Base-by-base conservation (phyloP, 352 stramenopile species). In the Blastocystis sp. region DNA sequence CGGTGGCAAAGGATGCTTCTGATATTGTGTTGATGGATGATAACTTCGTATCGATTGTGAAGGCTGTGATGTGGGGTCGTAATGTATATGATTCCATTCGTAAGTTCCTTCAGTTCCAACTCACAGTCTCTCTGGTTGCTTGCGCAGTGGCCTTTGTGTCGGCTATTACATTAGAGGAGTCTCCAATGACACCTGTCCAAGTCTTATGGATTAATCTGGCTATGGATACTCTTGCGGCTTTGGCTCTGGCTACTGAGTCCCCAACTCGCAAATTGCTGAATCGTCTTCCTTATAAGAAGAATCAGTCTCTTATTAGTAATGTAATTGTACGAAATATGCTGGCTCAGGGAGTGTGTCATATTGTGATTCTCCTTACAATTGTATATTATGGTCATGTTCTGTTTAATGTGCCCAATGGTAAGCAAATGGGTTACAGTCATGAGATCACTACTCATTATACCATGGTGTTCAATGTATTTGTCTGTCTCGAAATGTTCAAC, bases 171-270 rank as follows among this genome's bases (percentile, higher is more conserved):
- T 37, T 77, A 30, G 77, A 77, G 48, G 77, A 88, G 62, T 94
- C 92, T 35, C 95, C 95, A 5, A 89, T 98, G 19, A 95, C 94
- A 48, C 94, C 95, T 53, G 94, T 98, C 0, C 96, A 98, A 91
- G 95, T 99, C 92, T 92, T 98, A 0, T 99, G 96, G 96, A 95
- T 99, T 66, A 98, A 99, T 90, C 92, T 99, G 24, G 98, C 98
- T 90, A 99, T 98, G 96, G 96, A 99, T 90, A 97, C 94, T 13
- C 96, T 98, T 89, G 95, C 95, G 11, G 96, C 95, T 13, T 90
- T 98, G 24, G 95, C 96, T 4, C 92, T 99, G 22, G 96, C 95
- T 30, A 98, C 96, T 0, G 96, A 99, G 90, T 92, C 94, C 53
- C 96, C 96, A 1, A 95, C 92, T 0, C 80, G 92, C 33, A 90